phyloP scores from a whole-genome alignment of 2,329 filamentous ascomycete species.

The Colletotrichum caudatum region DNA sequence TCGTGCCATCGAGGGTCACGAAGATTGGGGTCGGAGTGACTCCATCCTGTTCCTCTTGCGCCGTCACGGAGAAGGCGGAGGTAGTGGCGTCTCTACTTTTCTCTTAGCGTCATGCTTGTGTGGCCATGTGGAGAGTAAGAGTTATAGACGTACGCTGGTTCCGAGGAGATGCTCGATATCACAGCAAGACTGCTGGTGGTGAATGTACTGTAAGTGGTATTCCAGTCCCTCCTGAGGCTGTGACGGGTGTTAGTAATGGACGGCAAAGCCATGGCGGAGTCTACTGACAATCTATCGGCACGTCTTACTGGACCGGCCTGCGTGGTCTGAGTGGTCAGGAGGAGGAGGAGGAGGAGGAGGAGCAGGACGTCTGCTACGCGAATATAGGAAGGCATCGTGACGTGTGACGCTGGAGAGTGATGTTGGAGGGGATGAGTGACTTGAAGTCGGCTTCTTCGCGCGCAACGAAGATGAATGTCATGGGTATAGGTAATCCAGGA shows the following conservation, averaged over 20 bases:
- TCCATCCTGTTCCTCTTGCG: slow-evolving; percentile 32
- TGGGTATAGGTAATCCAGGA: slow-evolving; percentile 8
- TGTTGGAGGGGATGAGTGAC: not conserved
- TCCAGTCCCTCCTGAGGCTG: slow-evolving; percentile 28
- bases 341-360: slow-evolving; percentile 31
- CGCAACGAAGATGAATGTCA: slow-evolving; percentile 20
- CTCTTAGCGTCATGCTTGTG: slow-evolving; percentile 8
- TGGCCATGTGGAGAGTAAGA: not conserved
- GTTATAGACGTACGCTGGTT: slow-evolving; percentile 18
- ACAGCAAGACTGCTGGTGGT: not conserved
- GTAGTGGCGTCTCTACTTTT: not conserved
- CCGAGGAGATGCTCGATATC: not conserved
- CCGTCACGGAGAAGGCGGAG: not conserved
- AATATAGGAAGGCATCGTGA: slow-evolving; percentile 20
- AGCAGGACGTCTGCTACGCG: slow-evolving; percentile 34
- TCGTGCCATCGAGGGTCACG: slow-evolving; percentile 30
- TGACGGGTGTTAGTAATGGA: not conserved
- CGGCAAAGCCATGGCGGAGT: not conserved
- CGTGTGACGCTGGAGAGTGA: not conserved
- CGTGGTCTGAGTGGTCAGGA: slow-evolving; percentile 39
- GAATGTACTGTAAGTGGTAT: slow-evolving; percentile 17
- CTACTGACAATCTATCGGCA: slow-evolving; percentile 32
- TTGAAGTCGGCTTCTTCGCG: slow-evolving; percentile 3
- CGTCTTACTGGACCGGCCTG: slow-evolving; percentile 43
- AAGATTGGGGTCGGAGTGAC: slow-evolving; percentile 41